Percentiles rank a stretch among this genome's conserved stretches.
These are phyloP conservation scores for Achaetomiella virescens DNA, from an alignment of 495 filamentous ascomycete genomes.

Conservation along the genomic window DNA sequence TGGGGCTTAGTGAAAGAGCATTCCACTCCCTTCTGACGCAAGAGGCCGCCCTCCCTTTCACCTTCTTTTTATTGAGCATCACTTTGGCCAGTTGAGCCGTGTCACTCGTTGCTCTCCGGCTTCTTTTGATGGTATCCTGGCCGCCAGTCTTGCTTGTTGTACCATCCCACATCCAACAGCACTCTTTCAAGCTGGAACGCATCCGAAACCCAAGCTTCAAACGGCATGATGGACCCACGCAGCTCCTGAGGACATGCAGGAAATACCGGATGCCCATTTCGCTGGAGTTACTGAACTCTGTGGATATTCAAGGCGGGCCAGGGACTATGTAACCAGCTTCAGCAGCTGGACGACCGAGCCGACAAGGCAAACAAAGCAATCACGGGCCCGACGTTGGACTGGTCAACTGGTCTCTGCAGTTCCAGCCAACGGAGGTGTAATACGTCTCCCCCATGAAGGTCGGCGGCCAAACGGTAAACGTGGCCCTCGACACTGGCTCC, in stretches of 20 bases:
- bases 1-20: too few species aligned
- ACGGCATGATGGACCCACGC: conserved; percentile 47
- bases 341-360: too few species aligned
- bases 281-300: conserved; percentile 32
- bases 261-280: conserved; percentile 55
- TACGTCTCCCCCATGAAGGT: conserved; percentile 67
- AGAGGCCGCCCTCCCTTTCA: too few species aligned
- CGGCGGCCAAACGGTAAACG: conserved; percentile 64
- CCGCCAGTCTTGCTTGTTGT: conserved; percentile 38
- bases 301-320: conserved; percentile 24
- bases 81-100: too few species aligned
- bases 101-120: conserved; percentile 29
- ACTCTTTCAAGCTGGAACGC: conserved; percentile 56
- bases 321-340: too few species aligned
- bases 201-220: conserved; percentile 48
- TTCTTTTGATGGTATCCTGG: conserved; percentile 35
- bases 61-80: not conserved
- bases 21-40: too few species aligned
- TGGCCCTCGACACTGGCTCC: conserved; percentile 82
- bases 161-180: conserved; percentile 34
- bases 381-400: conserved; percentile 43
- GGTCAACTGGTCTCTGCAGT: conserved; percentile 55
- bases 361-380: too few species aligned
- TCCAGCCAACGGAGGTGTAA: conserved; percentile 57
- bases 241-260: conserved; percentile 55